Percentiles rank a stretch among this genome's conserved stretches.
Conservation (phyloP, 202 grass and related monocot species). For the Elaeis oleifera region DNA sequence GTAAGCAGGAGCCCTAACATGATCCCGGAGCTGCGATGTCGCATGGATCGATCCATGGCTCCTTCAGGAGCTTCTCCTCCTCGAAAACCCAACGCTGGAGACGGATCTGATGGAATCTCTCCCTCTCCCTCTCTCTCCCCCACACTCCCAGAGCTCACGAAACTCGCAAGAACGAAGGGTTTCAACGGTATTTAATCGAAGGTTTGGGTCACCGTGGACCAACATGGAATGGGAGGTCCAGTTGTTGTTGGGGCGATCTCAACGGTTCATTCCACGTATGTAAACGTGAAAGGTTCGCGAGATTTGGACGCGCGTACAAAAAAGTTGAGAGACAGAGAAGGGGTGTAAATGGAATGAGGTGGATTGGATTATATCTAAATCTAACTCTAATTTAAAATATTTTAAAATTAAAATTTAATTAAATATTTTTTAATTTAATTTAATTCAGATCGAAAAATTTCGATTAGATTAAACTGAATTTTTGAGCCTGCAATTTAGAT, state of each 20-base stretch:
- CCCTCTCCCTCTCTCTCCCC: neutral
- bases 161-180: too few species aligned
- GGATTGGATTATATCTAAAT: too few species aligned
- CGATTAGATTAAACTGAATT: too few species aligned
- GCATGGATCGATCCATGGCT: neutral
- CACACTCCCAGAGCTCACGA: neutral
- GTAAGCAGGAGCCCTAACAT: slow-evolving; percentile 5
- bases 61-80: neutral
- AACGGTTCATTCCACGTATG: neutral
- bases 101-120: neutral
- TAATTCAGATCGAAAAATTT: too few species aligned
- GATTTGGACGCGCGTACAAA: neutral
- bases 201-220: too few species aligned
- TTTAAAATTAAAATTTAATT: too few species aligned
- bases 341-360: too few species aligned
- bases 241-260: neutral
- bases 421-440: too few species aligned
- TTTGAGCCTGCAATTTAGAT: too few species aligned
- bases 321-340: too few species aligned
- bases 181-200: neutral
- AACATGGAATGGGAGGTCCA: neutral
- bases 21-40: slow-evolving; percentile 9
- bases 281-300: neutral
- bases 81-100: too few species aligned
- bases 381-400: too few species aligned